phyloP scores from a whole-genome alignment of 1,284 basidiomycete species.

The Ustilago trichophora region DNA sequence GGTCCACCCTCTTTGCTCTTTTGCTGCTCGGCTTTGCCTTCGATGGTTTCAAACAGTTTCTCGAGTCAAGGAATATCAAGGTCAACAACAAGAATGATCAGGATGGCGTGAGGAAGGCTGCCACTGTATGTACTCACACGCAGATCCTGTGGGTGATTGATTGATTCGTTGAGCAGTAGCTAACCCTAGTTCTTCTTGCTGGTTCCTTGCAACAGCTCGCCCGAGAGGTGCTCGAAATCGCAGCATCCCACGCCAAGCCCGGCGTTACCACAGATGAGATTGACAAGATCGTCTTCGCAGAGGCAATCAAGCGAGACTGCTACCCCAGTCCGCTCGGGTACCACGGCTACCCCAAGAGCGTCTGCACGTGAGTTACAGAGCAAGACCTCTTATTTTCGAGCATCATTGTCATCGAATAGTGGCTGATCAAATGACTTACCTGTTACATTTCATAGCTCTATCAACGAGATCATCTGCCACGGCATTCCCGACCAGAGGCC shows the following conservation, averaged over 20 bases:
- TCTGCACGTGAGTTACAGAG: conserved; percentile 76
- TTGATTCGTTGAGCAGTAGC: too few relatives aligned
- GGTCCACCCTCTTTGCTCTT: conserved; percentile 12
- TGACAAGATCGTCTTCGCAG: conserved; percentile 94
- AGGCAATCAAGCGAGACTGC: conserved; percentile 85
- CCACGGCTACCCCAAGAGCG: conserved; percentile 89
- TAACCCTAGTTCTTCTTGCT: conserved; percentile 3
- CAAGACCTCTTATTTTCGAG: background rate
- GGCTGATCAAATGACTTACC: too few relatives aligned
- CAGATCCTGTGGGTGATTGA: too few relatives aligned
- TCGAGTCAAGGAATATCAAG: conserved; percentile 58
- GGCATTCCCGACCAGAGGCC: conserved; percentile 69
- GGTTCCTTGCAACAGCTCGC: conserved; percentile 73
- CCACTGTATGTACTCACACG: conserved; percentile 30
- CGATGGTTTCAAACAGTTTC: conserved; percentile 49
- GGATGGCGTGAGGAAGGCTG: conserved; percentile 59
- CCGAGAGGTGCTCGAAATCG: conserved; percentile 89
- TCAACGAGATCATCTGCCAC: conserved; percentile 98
- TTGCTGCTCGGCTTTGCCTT: conserved; percentile 37
- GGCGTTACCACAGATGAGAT: conserved; percentile 92
- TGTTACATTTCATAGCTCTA: too few relatives aligned
- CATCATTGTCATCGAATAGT: background rate
- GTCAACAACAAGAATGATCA: conserved; percentile 58
- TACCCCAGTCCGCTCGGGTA: conserved; percentile 97
- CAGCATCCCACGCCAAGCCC: conserved; percentile 82